These are phyloP conservation scores for Fraxinus platypoda DNA, from an alignment of 305 asterid species.

Conservation along the genomic window DNA sequence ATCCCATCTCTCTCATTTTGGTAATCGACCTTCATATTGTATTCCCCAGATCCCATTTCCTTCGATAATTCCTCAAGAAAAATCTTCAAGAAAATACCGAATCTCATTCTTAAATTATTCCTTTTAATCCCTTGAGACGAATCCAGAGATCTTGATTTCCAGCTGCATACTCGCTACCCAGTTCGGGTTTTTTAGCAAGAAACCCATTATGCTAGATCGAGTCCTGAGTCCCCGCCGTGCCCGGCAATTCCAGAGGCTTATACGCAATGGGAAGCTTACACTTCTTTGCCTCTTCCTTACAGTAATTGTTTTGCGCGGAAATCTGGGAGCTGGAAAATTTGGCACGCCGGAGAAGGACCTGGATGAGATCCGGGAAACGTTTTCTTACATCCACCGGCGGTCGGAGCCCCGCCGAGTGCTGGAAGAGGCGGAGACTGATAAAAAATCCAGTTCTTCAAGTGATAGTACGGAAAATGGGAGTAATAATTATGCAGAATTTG, in stretches of 20 bases:
- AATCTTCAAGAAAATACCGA: not conserved
- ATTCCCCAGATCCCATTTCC: not conserved
- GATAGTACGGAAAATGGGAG: slow-evolving; percentile 7
- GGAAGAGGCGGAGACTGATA: slow-evolving; percentile 24
- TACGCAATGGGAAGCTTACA: slow-evolving; percentile 46
- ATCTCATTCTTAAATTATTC: not conserved
- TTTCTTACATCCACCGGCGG: slow-evolving; percentile 44
- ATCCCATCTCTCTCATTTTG: not conserved
- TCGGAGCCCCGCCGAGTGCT: slow-evolving; percentile 53
- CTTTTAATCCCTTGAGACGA: not conserved
- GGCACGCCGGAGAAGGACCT: slow-evolving; percentile 61
- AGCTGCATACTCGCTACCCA: not conserved
- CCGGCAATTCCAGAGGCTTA: slow-evolving; percentile 34
- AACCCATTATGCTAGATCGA: slow-evolving; percentile 36
- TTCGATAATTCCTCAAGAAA: not conserved
- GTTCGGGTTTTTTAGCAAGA: not conserved
- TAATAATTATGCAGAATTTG: slow-evolving; percentile 37
- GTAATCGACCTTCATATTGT: not conserved
- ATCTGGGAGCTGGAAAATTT: slow-evolving; percentile 57
- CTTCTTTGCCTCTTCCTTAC: slow-evolving; percentile 49
- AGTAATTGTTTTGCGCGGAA: slow-evolving; percentile 40
- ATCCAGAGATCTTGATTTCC: not conserved
- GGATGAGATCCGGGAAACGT: slow-evolving; percentile 48
- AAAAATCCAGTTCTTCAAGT: slow-evolving; percentile 11
- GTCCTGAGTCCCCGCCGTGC: slow-evolving; percentile 32